These are phyloP conservation scores for Aspergillus pseudoviridinutans DNA, from an alignment of 2,329 filamentous ascomycete species.

Conservation along the genomic window DNA sequence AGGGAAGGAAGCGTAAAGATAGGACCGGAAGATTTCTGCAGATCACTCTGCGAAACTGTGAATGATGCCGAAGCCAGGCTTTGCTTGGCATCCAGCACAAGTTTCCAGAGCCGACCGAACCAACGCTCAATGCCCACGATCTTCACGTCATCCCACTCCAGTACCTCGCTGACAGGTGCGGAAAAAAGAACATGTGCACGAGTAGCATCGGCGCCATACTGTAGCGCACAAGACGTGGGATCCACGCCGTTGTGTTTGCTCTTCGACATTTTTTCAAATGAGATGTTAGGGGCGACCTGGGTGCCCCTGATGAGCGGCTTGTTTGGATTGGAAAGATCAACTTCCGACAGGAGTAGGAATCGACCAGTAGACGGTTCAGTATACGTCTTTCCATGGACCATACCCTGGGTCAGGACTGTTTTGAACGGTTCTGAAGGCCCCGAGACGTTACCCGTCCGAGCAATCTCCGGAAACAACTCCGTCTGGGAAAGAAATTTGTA, in stretches of 20 bases:
- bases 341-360: slow-evolving; percentile 72
- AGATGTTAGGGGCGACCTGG: slow-evolving; percentile 56
- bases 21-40: slow-evolving; percentile 15
- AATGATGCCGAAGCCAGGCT: slow-evolving; percentile 21
- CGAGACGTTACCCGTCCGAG: slow-evolving; percentile 29
- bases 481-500: slow-evolving; percentile 73
- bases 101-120: slow-evolving; percentile 64
- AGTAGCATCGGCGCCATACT: slow-evolving; percentile 78
- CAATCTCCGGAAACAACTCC: slow-evolving; percentile 35
- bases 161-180: slow-evolving; percentile 74
- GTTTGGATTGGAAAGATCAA: slow-evolving; percentile 58
- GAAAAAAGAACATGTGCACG: slow-evolving; percentile 86
- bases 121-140: slow-evolving; percentile 79
- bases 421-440: slow-evolving; percentile 69
- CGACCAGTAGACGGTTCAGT: slow-evolving; percentile 69
- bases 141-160: slow-evolving; percentile 84
- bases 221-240: slow-evolving; percentile 65
- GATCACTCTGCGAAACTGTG: slow-evolving; percentile 15
- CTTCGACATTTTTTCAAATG: slow-evolving; percentile 92
- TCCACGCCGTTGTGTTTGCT: slow-evolving; percentile 92
- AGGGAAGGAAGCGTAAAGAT: slow-evolving; percentile 24
- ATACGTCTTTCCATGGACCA: slow-evolving; percentile 87
- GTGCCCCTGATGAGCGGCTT: slow-evolving; percentile 61
- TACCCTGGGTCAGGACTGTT: slow-evolving; percentile 80
- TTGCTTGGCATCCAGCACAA: slow-evolving; percentile 43